These are phyloP conservation scores for Hylodesmum podocarpum DNA, from an alignment of 306 rosid species.

Conservation along the genomic window DNA sequence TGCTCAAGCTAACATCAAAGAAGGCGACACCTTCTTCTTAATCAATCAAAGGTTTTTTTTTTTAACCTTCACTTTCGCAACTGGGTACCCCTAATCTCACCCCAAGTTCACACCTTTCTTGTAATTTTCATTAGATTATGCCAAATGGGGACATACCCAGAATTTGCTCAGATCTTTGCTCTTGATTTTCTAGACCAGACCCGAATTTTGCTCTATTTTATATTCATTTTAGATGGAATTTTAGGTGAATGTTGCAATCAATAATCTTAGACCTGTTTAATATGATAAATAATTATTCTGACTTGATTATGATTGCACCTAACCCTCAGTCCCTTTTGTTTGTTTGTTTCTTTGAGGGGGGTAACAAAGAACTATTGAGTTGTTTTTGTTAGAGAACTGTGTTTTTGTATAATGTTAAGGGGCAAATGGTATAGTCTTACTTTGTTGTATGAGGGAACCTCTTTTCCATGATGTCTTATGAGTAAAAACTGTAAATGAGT, in stretches of 20 bases:
- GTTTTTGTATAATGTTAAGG: neutral
- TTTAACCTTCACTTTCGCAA: neutral
- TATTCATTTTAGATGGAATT: neutral
- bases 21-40: constrained; percentile 78
- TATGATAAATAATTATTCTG: neutral
- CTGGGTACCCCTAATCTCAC: constrained; percentile 22
- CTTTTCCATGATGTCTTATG: neutral
- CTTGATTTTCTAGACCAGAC: neutral
- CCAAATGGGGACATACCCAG: constrained; percentile 3
- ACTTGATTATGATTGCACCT: neutral
- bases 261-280: constrained; percentile 4
- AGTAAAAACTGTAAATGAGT: neutral
- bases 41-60: constrained; percentile 75
- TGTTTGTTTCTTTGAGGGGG: neutral
- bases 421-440: constrained; percentile 4
- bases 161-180: neutral
- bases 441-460: neutral
- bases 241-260: neutral
- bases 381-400: constrained; percentile 18
- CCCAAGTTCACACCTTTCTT: constrained; percentile 17
- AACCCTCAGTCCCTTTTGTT: neutral
- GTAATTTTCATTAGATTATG: neutral
- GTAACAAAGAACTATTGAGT: neutral
- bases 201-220: neutral
- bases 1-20: constrained; percentile 77